Evolutionary conservation across 139 green algal genomes (phyloP).

Genomic region (Axilococcus clingmanii): DNA sequence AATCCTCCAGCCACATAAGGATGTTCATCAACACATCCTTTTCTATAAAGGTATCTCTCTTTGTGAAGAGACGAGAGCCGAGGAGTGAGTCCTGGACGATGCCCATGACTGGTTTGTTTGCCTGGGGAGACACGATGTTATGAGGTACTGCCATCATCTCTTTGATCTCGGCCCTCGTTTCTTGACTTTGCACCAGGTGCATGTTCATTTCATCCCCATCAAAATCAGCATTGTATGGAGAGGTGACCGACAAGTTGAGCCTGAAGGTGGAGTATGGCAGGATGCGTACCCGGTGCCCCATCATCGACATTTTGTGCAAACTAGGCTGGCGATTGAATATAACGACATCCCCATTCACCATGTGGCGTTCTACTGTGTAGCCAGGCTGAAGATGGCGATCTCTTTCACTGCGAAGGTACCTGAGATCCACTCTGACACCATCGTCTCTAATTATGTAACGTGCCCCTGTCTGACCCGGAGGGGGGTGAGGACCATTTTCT

Average conservation of each 20-base stretch:
- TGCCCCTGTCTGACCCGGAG: constrained; percentile 86
- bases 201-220: constrained; percentile 99
- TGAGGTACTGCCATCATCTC: constrained; percentile 97
- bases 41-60: constrained; percentile 96
- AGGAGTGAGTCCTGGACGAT: constrained; percentile 98
- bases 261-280: constrained; percentile 88
- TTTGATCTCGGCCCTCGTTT: constrained; percentile 86
- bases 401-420: constrained; percentile 49
- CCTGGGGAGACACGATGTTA: constrained; percentile 95
- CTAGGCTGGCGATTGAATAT: constrained; percentile 99
- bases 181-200: constrained; percentile 91
- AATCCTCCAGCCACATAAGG: constrained; percentile 90
- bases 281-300: constrained; percentile 87
- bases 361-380: constrained; percentile 90
- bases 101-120: constrained; percentile 97
- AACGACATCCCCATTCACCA: constrained; percentile 91
- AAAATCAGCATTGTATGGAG: constrained; percentile 99
- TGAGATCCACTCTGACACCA: constrained; percentile 86
- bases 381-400: constrained; percentile 68
- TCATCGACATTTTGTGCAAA: constrained; percentile 99
- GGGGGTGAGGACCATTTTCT: constrained; percentile 90
- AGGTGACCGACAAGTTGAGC: constrained; percentile 93
- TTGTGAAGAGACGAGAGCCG: constrained; percentile 87
- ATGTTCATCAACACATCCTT: constrained; percentile 94
- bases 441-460: constrained; percentile 95